Evolutionary conservation across 2,329 filamentous ascomycete genomes (phyloP), one percentile per base, ranked within the genome.

Genomic region (Neopestalotiopsis sp.): DNA sequence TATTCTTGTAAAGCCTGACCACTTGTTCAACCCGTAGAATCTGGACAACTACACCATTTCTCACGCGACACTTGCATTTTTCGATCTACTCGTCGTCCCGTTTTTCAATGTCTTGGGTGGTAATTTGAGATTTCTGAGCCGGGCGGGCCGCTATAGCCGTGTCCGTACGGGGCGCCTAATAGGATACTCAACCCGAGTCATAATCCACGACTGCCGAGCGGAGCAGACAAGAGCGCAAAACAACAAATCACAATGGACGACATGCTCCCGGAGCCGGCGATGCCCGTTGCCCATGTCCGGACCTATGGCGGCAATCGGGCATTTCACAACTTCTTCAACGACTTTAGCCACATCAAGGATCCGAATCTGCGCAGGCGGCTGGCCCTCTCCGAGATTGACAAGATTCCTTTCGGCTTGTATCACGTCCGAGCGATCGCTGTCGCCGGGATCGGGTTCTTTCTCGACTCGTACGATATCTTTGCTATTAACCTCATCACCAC

Each of bases 381-480:
- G 68, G 93, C 93, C 30, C 87, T 95, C 68, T 91, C 92, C 10
- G 91, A 95, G 76, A 93, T 94, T 73, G 92, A 94, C 83, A 92
- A 93, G 82, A 90, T 92, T 3, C 90, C 90, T 0, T 94, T 94
- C 76, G 90, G 92, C 73, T 89, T 91, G 83, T 92, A 93, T 78
- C 92, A 95, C 80, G 85, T 94, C 32, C 89, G 92, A 61, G 91
- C 92, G 67, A 86, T 94, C 3, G 80, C 92, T 6, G 92, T 95
- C 2, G 92, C 93, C 32, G 93, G 93, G 63, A 90, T 94, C 69
- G 93, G 93, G 65, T 95, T 96, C 84, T 94, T 95, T 77, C 91
- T 93, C 61, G 93, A 95, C 79, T 91, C 92, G 13, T 95, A 95
- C 81, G 90, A 89, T 73, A 93, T 94, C 74, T 96, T 96, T 79